Percentiles rank a stretch among this genome's conserved stretches.
Conservation (phyloP, 176 grass and related monocot species). For the Calamus simplicifolius region DNA sequence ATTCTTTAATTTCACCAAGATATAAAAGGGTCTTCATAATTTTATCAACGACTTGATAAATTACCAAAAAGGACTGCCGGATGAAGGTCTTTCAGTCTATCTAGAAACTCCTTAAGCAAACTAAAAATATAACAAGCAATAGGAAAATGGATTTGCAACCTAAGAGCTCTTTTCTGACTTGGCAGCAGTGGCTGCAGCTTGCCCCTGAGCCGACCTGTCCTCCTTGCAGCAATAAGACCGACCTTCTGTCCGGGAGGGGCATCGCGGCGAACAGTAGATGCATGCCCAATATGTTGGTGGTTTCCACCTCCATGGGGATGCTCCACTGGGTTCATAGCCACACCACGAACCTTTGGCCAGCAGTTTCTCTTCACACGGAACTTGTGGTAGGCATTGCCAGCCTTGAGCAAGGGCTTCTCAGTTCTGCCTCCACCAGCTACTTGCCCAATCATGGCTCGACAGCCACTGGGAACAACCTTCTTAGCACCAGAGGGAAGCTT, state of each 20-base stretch:
- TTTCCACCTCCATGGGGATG: slow-evolving; percentile 13
- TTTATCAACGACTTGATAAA: too few species aligned
- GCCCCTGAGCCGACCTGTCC: slow-evolving; percentile 10
- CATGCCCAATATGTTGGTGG: slow-evolving; percentile 5
- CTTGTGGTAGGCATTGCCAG: slow-evolving; percentile 16
- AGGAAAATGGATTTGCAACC: not conserved
- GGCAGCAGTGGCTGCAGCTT: slow-evolving; percentile 9
- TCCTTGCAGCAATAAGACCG: slow-evolving; percentile 13
- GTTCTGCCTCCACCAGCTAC: slow-evolving; percentile 15
- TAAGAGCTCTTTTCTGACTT: slow-evolving; percentile 3
- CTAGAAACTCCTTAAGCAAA: too few species aligned
- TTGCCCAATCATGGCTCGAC: slow-evolving; percentile 12
- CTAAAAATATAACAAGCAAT: too few species aligned
- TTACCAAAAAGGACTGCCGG: too few species aligned
- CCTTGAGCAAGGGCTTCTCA: slow-evolving; percentile 11
- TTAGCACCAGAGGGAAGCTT: slow-evolving; percentile 13
- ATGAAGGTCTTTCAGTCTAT: too few species aligned
- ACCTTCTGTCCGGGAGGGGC: slow-evolving; percentile 9
- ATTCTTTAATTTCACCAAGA: too few species aligned
- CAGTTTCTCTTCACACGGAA: slow-evolving; percentile 15
- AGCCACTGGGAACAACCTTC: slow-evolving; percentile 10
- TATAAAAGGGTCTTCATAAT: too few species aligned
- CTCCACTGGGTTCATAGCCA: slow-evolving; percentile 17
- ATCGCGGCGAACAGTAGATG: slow-evolving; percentile 2
- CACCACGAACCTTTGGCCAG: slow-evolving; percentile 16